Evolutionary conservation across 768 basidiomycete species (phyloP), one percentile per base, ranked within the genome.

Genomic region (Astraeus odoratus): DNA sequence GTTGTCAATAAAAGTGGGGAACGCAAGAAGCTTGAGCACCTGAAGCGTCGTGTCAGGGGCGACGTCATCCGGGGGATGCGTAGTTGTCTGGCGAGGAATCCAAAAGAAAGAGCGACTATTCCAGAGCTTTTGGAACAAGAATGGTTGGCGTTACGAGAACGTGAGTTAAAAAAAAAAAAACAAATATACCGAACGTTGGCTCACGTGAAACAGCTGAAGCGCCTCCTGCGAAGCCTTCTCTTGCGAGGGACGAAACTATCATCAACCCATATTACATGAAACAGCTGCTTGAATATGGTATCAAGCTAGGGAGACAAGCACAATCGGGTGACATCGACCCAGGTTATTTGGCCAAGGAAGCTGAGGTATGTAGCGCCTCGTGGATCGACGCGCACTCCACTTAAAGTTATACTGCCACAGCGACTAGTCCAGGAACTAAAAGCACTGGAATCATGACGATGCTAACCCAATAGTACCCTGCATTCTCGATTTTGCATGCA

Each of bases 101-200:
- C 91, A 24, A 95, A 94, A 63, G 80, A 85, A 53, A 70, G 95
- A 22, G 80, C 84, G 53, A 84, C 88, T 5, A 97, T 98, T 50
- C 89, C 90, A 2, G 81, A 93, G 57, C 66, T 99, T 57, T 60
- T 97, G 54, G 76, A 79, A 39, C 81, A 93, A 55, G 80, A 80
- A 45, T 95, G 93, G 84, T 58, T 93, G 43, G 71, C 74, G 9
- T 75, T 79, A 74, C 73, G 63, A 33, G 55, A 66, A 50, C 59
- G 62, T 63, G 39, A 56, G 62, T 46, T 24, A 15, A n/a, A 9
- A n/a, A 15, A n/a, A 9, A n/a, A 25, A 39, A 8, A 8, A 12
- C 40, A 19, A 30, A 39, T 10, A 18, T 9, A 18, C 13, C 1
- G 3, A 9, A 1, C 3, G 19, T 23, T 40, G 47, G 30, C 38